Evolutionary conservation across 805 yeast genomes (phyloP).

Genomic region (Starmera amethionina): DNA sequence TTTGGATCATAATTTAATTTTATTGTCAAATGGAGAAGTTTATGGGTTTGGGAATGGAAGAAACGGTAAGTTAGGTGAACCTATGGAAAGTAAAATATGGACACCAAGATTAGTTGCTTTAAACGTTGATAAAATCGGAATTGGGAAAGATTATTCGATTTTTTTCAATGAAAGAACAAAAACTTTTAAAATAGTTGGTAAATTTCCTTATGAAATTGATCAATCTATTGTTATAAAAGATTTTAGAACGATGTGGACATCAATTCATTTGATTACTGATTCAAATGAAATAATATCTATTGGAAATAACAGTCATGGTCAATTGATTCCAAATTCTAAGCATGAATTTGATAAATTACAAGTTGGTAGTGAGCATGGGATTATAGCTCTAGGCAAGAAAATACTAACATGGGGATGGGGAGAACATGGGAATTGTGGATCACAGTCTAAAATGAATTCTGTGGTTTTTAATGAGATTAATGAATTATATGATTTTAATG

Average conservation of each 20-base stretch:
- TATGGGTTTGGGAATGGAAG: slow-evolving; percentile 65
- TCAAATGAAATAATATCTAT: slow-evolving; percentile 30
- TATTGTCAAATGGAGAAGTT: slow-evolving; percentile 30
- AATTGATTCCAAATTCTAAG: slow-evolving; percentile 27
- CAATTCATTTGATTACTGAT: slow-evolving; percentile 40
- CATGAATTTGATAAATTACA: slow-evolving; percentile 17
- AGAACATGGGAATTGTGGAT: slow-evolving; percentile 94
- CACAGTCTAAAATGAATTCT: slow-evolving; percentile 1
- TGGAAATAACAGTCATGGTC: slow-evolving; percentile 79
- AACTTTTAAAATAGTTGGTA: slow-evolving; percentile 23
- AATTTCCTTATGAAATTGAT: slow-evolving; percentile 19
- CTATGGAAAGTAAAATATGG: slow-evolving; percentile 7
- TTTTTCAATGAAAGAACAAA: slow-evolving; percentile 14
- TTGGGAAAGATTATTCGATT: slow-evolving; percentile 56
- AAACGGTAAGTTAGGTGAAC: slow-evolving; percentile 40
- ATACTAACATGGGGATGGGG: slow-evolving; percentile 97
- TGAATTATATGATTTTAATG: slow-evolving; percentile 25
- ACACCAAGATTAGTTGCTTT: slow-evolving; percentile 4
- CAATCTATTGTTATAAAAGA: slow-evolving; percentile 6
- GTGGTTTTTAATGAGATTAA: slow-evolving; percentile 25
- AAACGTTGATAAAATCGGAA: slow-evolving; percentile 2
- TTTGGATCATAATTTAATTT: slow-evolving; percentile 34
- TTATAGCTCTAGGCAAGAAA: slow-evolving; percentile 22
- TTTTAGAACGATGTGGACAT: slow-evolving; percentile 67
- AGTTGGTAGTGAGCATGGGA: slow-evolving; percentile 86